Base-by-base conservation (phyloP, 2,329 filamentous ascomycete genomes). In the Colletotrichum trifolii region DNA sequence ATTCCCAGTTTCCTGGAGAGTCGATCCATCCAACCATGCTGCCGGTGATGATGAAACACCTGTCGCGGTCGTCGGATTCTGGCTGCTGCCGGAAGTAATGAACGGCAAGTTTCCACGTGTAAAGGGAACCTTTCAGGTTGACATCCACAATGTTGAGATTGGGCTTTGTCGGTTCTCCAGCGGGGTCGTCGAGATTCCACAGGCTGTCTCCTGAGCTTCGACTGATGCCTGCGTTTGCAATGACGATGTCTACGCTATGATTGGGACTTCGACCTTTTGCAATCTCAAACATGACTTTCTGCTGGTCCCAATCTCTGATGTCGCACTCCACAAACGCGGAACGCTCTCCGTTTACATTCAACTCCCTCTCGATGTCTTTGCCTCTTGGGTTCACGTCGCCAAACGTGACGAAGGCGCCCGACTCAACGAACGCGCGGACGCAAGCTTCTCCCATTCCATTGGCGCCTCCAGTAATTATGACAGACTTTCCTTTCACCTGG, bases 11-110 rank as follows among this genome's bases (percentile, higher is more conserved):
- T 13, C 78, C 76, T 33, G 78, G 78, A 8, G 77, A 77, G 64
- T 85, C 83, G 50, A 83, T 78, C 70, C 78, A 85, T 0, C 77
- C 79, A 0, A 81, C 81, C 70, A 85, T 77, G 59, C 79, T 82
- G 4, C 79, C 80, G 0, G 79, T 83, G 25, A 85, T 79, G 52
- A 85, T 81, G 42, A 85, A 78, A 60, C 81, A 82, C 1, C 82
- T 76, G 61, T 84, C 81, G 7, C 77, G 71, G 1, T 77, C 74
- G 0, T 74, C 69, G 0, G 67, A 73, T 13, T 77, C 75, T 0
- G 79, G 77, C 39, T 79, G 76, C 48, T 77, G 74, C 2, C 79
- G 70, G 68, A 83, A 83, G 64, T 82, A 82, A 66, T 83, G 79
- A 8, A 82, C 72, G 0, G 81, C 81, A 0, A 83, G 73, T 65